Conservation (phyloP, 2,329 filamentous ascomycete genomes). For the Emericellopsis atlantica region DNA sequence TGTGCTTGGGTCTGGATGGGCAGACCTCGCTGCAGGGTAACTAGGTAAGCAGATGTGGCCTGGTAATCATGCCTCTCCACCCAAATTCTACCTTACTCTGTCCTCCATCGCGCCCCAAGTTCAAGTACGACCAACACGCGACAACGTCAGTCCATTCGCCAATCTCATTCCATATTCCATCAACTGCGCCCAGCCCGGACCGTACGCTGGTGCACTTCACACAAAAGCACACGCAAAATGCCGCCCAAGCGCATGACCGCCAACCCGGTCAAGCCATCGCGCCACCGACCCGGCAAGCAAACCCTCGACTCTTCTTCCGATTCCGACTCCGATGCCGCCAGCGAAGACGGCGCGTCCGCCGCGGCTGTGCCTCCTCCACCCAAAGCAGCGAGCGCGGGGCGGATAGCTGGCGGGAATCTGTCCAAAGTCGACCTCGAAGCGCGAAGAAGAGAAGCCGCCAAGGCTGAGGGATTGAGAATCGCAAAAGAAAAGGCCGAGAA, state of each 20-base stretch:
- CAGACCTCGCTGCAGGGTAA: too few relatives aligned
- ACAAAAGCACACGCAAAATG: conserved; percentile 22
- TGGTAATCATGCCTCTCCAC: too few relatives aligned
- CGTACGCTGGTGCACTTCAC: too few relatives aligned
- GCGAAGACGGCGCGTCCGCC: conserved; percentile 17
- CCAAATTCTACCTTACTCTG: too few relatives aligned
- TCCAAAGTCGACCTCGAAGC: conserved; percentile 39
- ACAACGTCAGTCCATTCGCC: too few relatives aligned
- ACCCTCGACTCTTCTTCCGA: conserved; percentile 42
- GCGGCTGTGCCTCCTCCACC: conserved; percentile 38
- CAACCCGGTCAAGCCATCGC: conserved; percentile 67
- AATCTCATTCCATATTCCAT: too few relatives aligned
- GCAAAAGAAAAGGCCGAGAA: conserved; percentile 31
- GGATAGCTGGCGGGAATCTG: conserved; percentile 36
- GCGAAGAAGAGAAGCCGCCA: conserved; percentile 32
- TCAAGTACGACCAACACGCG: background rate
- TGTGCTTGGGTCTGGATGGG: too few relatives aligned
- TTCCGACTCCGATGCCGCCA: conserved; percentile 28
- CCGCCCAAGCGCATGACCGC: conserved; percentile 86
- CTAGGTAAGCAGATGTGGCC: too few relatives aligned
- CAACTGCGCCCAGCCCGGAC: too few relatives aligned
- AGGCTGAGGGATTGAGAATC: conserved; percentile 17
- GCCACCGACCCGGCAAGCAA: conserved; percentile 78
- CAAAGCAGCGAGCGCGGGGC: conserved; percentile 42
- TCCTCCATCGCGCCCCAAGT: background rate